Base-by-base conservation (phyloP, 2,329 filamentous ascomycete genomes). In the Exophiala sideris region DNA sequence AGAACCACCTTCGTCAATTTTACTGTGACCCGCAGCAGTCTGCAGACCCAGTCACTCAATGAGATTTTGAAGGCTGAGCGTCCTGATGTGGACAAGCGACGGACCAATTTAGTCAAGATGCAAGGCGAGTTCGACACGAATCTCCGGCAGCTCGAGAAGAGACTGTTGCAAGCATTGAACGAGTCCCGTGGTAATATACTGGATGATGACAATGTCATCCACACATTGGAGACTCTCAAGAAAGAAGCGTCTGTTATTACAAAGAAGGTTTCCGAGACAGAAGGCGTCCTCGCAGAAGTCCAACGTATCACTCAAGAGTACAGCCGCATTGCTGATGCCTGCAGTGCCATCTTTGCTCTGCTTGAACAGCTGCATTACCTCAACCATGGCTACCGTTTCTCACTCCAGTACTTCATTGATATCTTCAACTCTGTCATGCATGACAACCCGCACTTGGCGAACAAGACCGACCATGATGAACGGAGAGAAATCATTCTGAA, bases 81-180 rank as follows among this genome's bases (percentile, higher is more conserved):
- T 52, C 94, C 95, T 3, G 94, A 99, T 73, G 91, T 99, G 14
- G 94, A 99, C 68, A 91, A 97, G 77, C 84, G 94, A 61, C 85
- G 94, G 53, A 95, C 91, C 34, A 97, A 99, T 70, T 85, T 99
- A 62, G 95, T 97, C 80, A 99, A 99, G 76, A 83, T 96, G 66
- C 94, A 99, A 75, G 94, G 94, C 66, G 95, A 99, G 73, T 99
- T 99, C 81, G 96, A 95, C 75, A 86, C 97, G n/a, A 92, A 96
- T 73, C 83, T 99, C 40, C 87, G 94, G 59, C 89, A 95, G 71
- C 82, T 99, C 24, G 95, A 99, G 78, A 96, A 96, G 75, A 86
- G 89, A 53, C 80, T 99, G 48, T 77, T 99, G 45, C 91, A 96
- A 70, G 92, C 95, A 21, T 85, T 99, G 67, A 99, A 99, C 67